phyloP scores from a whole-genome alignment of 169 alveolate species.

The Plasmodium inui region DNA sequence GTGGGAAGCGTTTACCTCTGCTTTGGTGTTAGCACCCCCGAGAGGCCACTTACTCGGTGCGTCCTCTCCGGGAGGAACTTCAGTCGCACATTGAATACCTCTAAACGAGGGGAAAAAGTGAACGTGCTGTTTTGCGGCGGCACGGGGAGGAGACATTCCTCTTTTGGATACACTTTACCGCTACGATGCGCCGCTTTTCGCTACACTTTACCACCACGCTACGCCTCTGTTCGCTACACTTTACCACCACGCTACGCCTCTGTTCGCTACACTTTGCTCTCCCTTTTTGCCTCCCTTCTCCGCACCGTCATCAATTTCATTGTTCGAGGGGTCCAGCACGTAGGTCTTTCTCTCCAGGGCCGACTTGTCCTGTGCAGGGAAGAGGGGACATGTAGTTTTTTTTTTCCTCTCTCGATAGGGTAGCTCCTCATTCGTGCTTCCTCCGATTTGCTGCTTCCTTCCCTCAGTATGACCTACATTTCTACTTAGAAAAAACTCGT shows the following conservation, averaged over 20 bases:
- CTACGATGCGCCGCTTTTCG: no score
- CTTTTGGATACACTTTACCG: not conserved
- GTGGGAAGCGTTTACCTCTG: not conserved
- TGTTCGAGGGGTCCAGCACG: constrained; percentile 32
- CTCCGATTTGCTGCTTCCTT: not conserved
- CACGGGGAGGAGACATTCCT: not conserved
- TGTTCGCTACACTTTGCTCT: not conserved
- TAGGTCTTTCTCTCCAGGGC: constrained; percentile 48
- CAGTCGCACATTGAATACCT: constrained; percentile 42
- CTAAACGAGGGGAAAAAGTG: not conserved
- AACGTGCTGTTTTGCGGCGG: not conserved
- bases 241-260: no score
- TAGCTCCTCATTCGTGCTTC: not conserved
- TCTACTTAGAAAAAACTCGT: constrained; percentile 30
- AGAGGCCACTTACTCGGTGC: constrained; percentile 3
- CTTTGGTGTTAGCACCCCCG: not conserved
- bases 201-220: not conserved
- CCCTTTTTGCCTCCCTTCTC: not conserved
- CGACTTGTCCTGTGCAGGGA: constrained; percentile 29
- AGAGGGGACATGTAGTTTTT: not conserved
- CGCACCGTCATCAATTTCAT: constrained; percentile 55
- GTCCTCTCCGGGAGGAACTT: constrained; percentile 41
- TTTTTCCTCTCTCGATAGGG: not conserved
- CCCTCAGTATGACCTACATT: constrained; percentile 8
- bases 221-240: no score